phyloP scores from a whole-genome alignment of 164 flowering plant species.

The Vitis vinifera region DNA sequence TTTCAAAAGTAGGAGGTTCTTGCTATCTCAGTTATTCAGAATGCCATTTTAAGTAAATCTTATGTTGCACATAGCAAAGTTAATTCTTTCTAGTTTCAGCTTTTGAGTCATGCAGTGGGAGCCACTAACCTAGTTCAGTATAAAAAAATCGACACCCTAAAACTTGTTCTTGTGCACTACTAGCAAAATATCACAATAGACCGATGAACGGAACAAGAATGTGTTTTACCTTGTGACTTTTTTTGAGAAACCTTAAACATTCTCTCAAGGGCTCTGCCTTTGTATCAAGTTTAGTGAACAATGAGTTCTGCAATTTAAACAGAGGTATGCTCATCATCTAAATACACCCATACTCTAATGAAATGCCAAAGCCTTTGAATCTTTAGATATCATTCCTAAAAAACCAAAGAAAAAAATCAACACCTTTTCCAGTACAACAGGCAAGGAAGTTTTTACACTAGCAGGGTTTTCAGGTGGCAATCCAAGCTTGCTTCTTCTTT shows the following conservation, averaged over 20 bases:
- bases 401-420: no score
- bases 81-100: no score
- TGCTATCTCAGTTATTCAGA: no score
- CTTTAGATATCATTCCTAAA: neutral
- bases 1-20: no score
- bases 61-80: no score
- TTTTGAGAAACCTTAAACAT: slow-evolving; percentile 49
- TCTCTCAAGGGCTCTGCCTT: slow-evolving; percentile 43
- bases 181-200: neutral
- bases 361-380: neutral
- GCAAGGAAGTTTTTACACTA: slow-evolving; percentile 7
- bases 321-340: neutral
- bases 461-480: slow-evolving; percentile 15
- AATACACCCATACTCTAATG: neutral
- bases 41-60: no score
- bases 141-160: neutral
- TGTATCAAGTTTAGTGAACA: slow-evolving; percentile 12
- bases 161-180: neutral
- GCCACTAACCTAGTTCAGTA: neutral
- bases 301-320: slow-evolving; percentile 19
- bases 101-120: no score
- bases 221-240: slow-evolving; percentile 38
- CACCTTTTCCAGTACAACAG: slow-evolving; percentile 6
- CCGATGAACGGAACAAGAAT: neutral
- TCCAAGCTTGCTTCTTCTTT: slow-evolving; percentile 35